Evolutionary conservation across 148 eudicot genomes (phyloP).

Genomic region (Polygonum aviculare): DNA sequence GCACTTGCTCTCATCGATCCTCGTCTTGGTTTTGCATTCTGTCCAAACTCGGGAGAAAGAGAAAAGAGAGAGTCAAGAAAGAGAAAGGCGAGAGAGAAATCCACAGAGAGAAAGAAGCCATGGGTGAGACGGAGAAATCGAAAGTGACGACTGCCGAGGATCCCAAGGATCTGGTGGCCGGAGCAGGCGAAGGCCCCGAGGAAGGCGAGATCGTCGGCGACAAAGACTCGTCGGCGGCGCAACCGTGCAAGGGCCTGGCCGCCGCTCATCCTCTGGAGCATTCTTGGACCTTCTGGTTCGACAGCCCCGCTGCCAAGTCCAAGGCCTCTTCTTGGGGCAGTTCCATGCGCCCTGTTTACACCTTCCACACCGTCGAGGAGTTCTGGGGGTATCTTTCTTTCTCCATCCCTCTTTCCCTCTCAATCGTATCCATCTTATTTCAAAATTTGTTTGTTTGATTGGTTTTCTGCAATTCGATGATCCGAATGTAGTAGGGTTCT

Average conservation of each 20-base stretch:
- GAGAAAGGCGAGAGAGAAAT: background rate
- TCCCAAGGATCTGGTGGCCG: background rate
- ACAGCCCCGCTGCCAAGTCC: conserved; percentile 51
- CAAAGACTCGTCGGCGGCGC: conserved; percentile 10
- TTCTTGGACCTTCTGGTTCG: conserved; percentile 97
- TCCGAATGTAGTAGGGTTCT: background rate
- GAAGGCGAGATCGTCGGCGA: conserved; percentile 44
- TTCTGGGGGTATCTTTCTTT: conserved; percentile 62
- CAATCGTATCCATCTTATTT: background rate
- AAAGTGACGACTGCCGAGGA: conserved; percentile 12
- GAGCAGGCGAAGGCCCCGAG: conserved; percentile 22
- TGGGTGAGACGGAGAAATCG: conserved; percentile 30
- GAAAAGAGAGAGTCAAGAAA: background rate
- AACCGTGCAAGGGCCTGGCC: conserved; percentile 12
- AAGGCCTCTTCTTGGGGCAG: conserved; percentile 67
- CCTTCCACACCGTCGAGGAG: conserved; percentile 79
- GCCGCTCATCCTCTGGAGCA: conserved; percentile 53
- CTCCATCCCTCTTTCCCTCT: background rate
- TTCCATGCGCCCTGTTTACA: conserved; percentile 58
- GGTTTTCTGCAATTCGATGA: background rate
- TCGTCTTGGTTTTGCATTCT: background rate
- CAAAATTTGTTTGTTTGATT: background rate
- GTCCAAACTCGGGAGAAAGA: background rate
- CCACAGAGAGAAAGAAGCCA: conserved; percentile 7
- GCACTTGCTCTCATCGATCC: background rate